Evolutionary conservation across 768 basidiomycete species (phyloP), one percentile per base, ranked within the genome.

Genomic region (Lepiota venenata): DNA sequence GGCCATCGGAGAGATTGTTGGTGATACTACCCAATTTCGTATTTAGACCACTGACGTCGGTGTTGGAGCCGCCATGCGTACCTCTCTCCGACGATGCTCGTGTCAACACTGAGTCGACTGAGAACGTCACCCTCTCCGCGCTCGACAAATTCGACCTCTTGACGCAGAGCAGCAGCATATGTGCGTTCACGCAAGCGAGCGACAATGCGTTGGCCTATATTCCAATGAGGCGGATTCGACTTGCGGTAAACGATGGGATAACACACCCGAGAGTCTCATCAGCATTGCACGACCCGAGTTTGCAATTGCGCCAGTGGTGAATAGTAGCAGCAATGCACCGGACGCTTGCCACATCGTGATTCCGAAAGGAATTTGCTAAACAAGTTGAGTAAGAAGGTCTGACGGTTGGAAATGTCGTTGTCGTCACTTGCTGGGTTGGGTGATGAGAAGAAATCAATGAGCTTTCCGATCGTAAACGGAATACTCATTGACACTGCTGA

Each of bases 131-230:
- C 96, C 58, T 95, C 93, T 2, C 92, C 92, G 36, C 81, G 82
- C 67, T 97, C 95, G 5, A 95, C 91, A 67, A 85, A 95, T 66
- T 96, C 93, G 22, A 96, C 87, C 67, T 98, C 95, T 69, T 97
- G 93, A 49, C 76, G 79, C 6, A 98, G 75, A 2, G 93, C 83
- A n/a, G 91, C 88, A 6, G 79, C 73, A 66, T 93, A 98, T 15
- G 88, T 91, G 45, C 81, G 77, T 69, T 94, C 85, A 25, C 95
- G 83, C 35, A 93, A 74, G 9, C 93, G 78, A 4, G 91, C 92
- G 32, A 99, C 89, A 59, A 98, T 98, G 39, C 95, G 77, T 69
- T 96, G 93, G 42, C 93, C 87, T 80, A 35, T 18, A n/a, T 9
- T 14, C 18, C 42, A 14, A 20, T 16, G 5, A 21, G 8, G 18